Evolutionary conservation across 352 stramenopile species (phyloP).

Genomic region (Globisporangium nunn): DNA sequence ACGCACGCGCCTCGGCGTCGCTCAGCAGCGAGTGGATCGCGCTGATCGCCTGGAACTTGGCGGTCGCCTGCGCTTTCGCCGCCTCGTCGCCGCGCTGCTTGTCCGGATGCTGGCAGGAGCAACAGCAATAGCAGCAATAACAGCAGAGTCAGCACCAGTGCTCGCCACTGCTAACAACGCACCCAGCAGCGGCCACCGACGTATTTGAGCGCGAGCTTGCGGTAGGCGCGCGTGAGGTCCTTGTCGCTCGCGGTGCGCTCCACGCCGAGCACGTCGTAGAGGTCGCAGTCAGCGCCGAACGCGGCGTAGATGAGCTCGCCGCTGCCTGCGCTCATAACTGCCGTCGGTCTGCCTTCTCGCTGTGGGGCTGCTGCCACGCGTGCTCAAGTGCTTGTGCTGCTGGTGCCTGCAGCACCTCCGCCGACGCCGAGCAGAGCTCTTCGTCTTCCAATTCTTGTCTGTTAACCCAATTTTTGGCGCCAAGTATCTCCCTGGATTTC

Average conservation of each 20-base stretch:
- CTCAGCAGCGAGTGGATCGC: conserved; percentile 83
- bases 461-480: not conserved
- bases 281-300: conserved; percentile 56
- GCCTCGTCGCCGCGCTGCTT: conserved; percentile 78
- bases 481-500: not conserved
- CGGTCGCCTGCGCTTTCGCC: conserved; percentile 40
- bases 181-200: conserved; percentile 18
- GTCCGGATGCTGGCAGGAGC: conserved; percentile 69
- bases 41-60: conserved; percentile 85
- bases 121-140: not conserved
- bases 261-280: conserved; percentile 80
- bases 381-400: not conserved
- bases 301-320: conserved; percentile 40
- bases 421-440: not conserved
- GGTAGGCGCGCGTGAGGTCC: conserved; percentile 67
- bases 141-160: not conserved
- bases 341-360: not conserved
- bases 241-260: conserved; percentile 43
- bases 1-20: conserved; percentile 54
- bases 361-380: not conserved
- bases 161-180: not conserved
- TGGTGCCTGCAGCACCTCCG: not conserved
- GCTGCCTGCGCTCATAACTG: conserved; percentile 17
- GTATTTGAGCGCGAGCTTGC: conserved; percentile 64
- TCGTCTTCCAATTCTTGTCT: not conserved